A percentile compares a stretch with the other conserved stretches of the same genome.
Conservation (phyloP, 2,329 filamentous ascomycete species). For the Hortaea werneckii region DNA sequence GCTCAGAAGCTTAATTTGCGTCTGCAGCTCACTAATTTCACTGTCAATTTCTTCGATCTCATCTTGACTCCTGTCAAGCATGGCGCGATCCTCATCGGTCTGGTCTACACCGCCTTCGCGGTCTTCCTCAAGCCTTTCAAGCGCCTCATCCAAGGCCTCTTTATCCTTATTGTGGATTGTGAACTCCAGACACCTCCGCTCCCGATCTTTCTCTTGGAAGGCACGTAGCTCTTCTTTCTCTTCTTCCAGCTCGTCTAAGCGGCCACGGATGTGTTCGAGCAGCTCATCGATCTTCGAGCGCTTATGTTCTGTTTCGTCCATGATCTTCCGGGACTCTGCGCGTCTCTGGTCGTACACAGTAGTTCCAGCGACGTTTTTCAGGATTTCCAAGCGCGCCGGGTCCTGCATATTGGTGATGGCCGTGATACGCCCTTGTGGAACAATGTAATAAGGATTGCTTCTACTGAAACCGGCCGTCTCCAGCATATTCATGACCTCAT, state of each 20-base stretch:
- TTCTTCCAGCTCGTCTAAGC: conserved; percentile 80
- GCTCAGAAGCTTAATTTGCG: conserved; percentile 72
- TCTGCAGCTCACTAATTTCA: conserved; percentile 68
- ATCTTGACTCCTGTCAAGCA: conserved; percentile 63
- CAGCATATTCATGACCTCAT: conserved; percentile 87
- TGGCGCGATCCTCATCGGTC: conserved; percentile 68
- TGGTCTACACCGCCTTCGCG: conserved; percentile 75
- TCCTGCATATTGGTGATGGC: conserved; percentile 99
- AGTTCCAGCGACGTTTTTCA: conserved; percentile 97
- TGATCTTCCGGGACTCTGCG: conserved; percentile 87
- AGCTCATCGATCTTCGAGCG: conserved; percentile 88
- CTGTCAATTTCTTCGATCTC: conserved; percentile 66
- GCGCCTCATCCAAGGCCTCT: conserved; percentile 60
- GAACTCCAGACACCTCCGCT: conserved; percentile 86
- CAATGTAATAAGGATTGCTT: conserved; percentile 98
- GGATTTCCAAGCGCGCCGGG: conserved; percentile 71
- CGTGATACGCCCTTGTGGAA: conserved; percentile 92
- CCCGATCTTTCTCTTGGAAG: conserved; percentile 90
- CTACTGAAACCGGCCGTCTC: conserved; percentile 94
- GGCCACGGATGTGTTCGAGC: conserved; percentile 82
- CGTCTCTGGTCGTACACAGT: conserved; percentile 92
- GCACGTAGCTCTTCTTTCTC: conserved; percentile 92
- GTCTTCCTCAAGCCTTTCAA: conserved; percentile 74
- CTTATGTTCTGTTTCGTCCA: conserved; percentile 94
- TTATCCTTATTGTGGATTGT: conserved; percentile 89